Conservation (phyloP, 2,329 filamentous ascomycete species). For the Aspergillus flavus region DNA sequence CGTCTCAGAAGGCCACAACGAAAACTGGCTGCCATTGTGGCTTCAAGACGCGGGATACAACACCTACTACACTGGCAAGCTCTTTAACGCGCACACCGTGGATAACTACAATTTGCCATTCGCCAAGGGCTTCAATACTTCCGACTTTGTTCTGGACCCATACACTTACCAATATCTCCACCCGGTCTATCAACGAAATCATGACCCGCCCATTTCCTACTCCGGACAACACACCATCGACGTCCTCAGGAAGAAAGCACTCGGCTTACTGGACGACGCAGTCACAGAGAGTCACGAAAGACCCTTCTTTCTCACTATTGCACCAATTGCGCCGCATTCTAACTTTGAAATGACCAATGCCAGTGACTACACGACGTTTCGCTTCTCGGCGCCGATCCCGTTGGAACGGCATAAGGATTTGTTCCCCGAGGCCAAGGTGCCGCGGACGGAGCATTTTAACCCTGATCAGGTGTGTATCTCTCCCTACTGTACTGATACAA, state of each 20-base stretch:
- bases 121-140: conserved; percentile 32
- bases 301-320: conserved; percentile 68
- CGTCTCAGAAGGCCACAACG: conserved; percentile 52
- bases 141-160: conserved; percentile 44
- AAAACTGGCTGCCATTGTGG: conserved; percentile 53
- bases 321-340: conserved; percentile 66
- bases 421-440: conserved; percentile 63
- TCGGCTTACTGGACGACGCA: conserved; percentile 62
- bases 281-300: conserved; percentile 43
- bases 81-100: conserved; percentile 53
- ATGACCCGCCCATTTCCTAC: conserved; percentile 55
- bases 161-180: conserved; percentile 68
- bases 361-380: conserved; percentile 29
- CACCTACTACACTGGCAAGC: conserved; percentile 57
- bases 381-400: conserved; percentile 53
- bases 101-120: conserved; percentile 48
- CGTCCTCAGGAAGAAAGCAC: conserved; percentile 58
- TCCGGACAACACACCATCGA: conserved; percentile 59
- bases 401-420: conserved; percentile 62
- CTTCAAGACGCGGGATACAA: conserved; percentile 52
- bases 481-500: too few species aligned
- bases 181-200: conserved; percentile 62
- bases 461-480: conserved; percentile 51
- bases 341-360: conserved; percentile 48
- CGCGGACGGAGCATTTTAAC: conserved; percentile 66